Evolutionary conservation across 345 rosid species (phyloP).

Genomic region (Passiflora organensis): DNA sequence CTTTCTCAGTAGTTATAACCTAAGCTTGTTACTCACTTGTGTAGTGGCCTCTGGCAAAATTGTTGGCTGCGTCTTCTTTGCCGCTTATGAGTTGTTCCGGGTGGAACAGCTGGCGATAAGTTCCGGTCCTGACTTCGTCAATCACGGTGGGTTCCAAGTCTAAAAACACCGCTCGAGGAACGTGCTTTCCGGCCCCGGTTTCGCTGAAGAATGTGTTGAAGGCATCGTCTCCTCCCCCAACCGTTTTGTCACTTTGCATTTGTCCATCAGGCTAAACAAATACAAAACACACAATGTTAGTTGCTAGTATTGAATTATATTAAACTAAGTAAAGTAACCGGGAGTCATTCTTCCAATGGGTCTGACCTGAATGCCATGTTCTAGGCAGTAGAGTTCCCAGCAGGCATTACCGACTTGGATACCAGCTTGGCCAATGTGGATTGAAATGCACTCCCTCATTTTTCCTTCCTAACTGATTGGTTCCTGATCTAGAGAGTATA

Average conservation of each 20-base stretch:
- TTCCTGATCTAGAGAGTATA: not conserved
- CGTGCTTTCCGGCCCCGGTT: slow-evolving; percentile 12
- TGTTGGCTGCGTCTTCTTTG: slow-evolving; percentile 16
- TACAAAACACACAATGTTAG: too few species aligned
- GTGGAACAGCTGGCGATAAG: slow-evolving; percentile 11
- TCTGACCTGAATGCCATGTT: slow-evolving; percentile 10
- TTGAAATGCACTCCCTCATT: slow-evolving; percentile 16
- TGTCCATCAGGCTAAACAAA: slow-evolving; percentile 13
- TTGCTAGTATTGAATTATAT: too few species aligned
- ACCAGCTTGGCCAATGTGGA: slow-evolving; percentile 16
- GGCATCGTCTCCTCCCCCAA: slow-evolving; percentile 16
- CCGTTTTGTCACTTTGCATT: slow-evolving; percentile 7
- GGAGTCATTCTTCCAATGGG: not conserved
- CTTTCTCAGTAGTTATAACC: too few species aligned
- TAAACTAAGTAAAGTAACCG: not conserved
- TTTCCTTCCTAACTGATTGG: too few species aligned
- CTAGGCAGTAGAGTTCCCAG: slow-evolving; percentile 14
- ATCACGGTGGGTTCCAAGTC: slow-evolving; percentile 15
- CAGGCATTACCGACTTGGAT: slow-evolving; percentile 13
- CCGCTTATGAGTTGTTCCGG: slow-evolving; percentile 15
- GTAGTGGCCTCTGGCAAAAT: slow-evolving; percentile 18
- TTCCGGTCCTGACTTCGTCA: slow-evolving; percentile 14
- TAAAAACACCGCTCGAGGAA: slow-evolving; percentile 10
- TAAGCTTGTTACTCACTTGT: not conserved
- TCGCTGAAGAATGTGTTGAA: slow-evolving; percentile 17